Percentiles rank a stretch among this genome's conserved stretches.
Conservation (phyloP, 192 early-diverging fungal species). For the Coemansia sp. region DNA sequence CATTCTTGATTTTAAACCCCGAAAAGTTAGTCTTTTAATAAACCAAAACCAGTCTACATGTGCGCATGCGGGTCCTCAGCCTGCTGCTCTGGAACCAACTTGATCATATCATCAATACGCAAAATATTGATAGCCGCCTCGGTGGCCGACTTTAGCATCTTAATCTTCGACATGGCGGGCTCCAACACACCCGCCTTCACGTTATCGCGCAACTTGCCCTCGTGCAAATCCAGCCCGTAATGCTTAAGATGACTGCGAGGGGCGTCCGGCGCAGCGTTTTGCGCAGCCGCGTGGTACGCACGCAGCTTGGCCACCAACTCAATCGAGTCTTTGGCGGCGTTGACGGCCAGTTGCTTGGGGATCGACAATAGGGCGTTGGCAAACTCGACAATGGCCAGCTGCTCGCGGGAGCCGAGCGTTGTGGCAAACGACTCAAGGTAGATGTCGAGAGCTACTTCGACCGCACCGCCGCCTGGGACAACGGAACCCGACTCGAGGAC, state of each 20-base stretch:
- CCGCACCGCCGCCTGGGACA: conserved; percentile 96
- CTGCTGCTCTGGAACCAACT: conserved; percentile 58
- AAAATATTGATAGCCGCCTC: conserved; percentile 98
- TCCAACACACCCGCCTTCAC: conserved; percentile 92
- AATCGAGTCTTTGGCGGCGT: conserved; percentile 98
- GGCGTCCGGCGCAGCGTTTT: conserved; percentile 67
- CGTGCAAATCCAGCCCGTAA: conserved; percentile 91
- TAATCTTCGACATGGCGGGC: conserved; percentile 97
- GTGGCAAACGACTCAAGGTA: conserved; percentile 99
- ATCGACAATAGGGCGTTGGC: conserved; percentile 93
- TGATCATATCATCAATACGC: conserved; percentile 93
- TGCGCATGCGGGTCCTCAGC: conserved; percentile 56
- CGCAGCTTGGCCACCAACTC: conserved; percentile 95
- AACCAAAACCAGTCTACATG: conserved; percentile 24
- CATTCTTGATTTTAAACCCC: too few species aligned
- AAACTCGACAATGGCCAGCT: conserved; percentile 97
- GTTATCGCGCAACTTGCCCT: conserved; percentile 92
- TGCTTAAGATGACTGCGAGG: conserved; percentile 77
- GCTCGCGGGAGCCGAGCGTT: conserved; percentile 93
- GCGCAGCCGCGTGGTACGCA: conserved; percentile 92
- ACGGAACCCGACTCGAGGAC: conserved; percentile 93
- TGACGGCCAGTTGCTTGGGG: conserved; percentile 96
- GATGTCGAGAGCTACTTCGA: conserved; percentile 92
- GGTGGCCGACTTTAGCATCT: conserved; percentile 94
- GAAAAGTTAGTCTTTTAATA: too few species aligned